phyloP scores from a whole-genome alignment of 2,329 filamentous ascomycete genomes.

The Tricladium varicosporioides region DNA sequence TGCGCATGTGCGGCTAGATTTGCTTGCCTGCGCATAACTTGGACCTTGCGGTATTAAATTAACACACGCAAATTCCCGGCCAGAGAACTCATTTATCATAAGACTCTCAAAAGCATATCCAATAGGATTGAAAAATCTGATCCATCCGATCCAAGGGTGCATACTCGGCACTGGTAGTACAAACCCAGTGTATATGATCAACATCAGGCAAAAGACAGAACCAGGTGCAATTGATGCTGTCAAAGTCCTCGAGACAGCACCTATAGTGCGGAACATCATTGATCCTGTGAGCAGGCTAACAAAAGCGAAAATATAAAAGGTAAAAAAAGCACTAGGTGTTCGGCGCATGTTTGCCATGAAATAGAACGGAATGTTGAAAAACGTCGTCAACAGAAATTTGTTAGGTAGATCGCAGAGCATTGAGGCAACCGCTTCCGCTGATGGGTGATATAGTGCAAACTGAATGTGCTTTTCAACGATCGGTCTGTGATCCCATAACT shows the following conservation, averaged over 20 bases:
- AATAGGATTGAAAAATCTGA: conserved; percentile 61
- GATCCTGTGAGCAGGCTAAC: conserved; percentile 52
- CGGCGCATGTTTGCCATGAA: conserved; percentile 62
- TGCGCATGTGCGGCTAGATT: conserved; percentile 46
- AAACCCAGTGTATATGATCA: conserved; percentile 37
- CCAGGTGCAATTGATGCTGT: conserved; percentile 61
- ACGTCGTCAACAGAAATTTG: conserved; percentile 48
- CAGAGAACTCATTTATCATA: conserved; percentile 72
- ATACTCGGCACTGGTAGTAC: conserved; percentile 54
- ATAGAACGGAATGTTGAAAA: conserved; percentile 58
- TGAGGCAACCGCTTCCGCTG: conserved; percentile 52
- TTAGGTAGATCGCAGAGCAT: conserved; percentile 56
- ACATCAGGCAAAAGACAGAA: conserved; percentile 42
- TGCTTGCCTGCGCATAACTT: conserved; percentile 6
- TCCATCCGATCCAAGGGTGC: conserved; percentile 78
- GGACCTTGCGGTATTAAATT: conserved; percentile 21
- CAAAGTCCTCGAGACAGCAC: conserved; percentile 67
- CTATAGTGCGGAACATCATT: conserved; percentile 85
- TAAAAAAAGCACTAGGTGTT: conserved; percentile 76
- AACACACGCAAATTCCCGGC: conserved; percentile 18
- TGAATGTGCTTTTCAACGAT: conserved; percentile 46
- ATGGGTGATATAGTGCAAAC: conserved; percentile 48
- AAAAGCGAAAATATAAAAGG: conserved; percentile 50
- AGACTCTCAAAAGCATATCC: conserved; percentile 77
- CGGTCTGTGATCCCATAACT: conserved; percentile 42